A percentile compares a stretch with the other conserved stretches of the same genome.
Evolutionary conservation across 2,329 filamentous ascomycete genomes (phyloP).

Genomic region (Teratosphaeriaceae sp.): DNA sequence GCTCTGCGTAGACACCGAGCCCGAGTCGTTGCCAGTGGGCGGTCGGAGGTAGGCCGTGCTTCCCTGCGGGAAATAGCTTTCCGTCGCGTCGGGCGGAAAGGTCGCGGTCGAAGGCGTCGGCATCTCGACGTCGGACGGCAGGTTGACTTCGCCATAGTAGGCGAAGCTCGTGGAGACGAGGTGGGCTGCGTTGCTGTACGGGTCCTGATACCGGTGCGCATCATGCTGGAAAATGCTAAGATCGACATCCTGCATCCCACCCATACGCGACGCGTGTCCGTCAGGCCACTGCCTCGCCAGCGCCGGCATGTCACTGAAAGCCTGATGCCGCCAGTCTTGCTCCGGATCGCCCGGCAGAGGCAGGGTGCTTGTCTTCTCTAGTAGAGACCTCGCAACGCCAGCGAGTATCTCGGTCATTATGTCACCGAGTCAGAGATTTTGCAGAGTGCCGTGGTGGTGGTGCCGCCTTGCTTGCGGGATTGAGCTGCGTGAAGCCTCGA

Average conservation of each 20-base stretch:
- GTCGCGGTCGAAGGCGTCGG: constrained; percentile 21
- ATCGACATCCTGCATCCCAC: constrained; percentile 22
- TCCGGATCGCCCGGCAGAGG: constrained; percentile 11
- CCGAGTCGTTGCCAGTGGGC: constrained; percentile 10
- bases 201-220: constrained; percentile 12
- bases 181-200: constrained; percentile 14
- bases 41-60: constrained; percentile 14
- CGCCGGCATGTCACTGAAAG: constrained; percentile 5
- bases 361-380: constrained; percentile 5
- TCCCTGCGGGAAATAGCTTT: constrained; percentile 17
- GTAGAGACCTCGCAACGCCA: constrained; percentile 8
- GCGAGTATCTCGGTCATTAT: constrained; percentile 13
- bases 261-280: constrained; percentile 13
- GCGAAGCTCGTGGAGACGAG: constrained; percentile 20
- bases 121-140: constrained; percentile 25
- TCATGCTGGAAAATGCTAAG: constrained; percentile 23
- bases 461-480: constrained; percentile 1
- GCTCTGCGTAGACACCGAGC: constrained; percentile 16
- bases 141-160: constrained; percentile 19
- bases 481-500: not conserved
- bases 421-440: not conserved
- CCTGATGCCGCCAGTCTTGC: constrained; percentile 8
- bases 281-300: constrained; percentile 12
- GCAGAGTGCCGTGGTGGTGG: not conserved
- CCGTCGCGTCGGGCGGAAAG: constrained; percentile 16